Evolutionary conservation across 768 basidiomycete genomes (phyloP).

Genomic region (Tricholoma sp.): DNA sequence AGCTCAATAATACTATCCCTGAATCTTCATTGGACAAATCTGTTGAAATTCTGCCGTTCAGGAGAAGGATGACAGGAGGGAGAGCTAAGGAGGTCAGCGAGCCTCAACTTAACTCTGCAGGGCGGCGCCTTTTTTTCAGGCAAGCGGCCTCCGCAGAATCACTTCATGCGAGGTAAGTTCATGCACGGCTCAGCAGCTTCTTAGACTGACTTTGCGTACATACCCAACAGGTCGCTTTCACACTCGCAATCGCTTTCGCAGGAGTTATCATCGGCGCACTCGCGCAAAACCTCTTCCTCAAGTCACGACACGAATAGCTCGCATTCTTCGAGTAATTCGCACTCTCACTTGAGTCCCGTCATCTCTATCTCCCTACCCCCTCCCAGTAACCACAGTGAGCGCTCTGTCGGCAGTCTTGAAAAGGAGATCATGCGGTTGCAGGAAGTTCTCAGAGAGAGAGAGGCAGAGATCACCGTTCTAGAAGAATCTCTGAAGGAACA

Average conservation of each 20-base stretch:
- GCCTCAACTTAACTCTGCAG: conserved; percentile 41
- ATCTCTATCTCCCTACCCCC: conserved; percentile 47
- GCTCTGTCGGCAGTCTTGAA: conserved; percentile 82
- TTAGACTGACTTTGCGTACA: conserved; percentile 9
- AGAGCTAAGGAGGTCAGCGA: conserved; percentile 48
- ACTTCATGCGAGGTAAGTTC: conserved; percentile 73
- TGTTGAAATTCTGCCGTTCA: conserved; percentile 33
- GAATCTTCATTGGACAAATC: conserved; percentile 44
- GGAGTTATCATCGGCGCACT: conserved; percentile 87
- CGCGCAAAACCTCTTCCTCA: conserved; percentile 77
- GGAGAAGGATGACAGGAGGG: conserved; percentile 49
- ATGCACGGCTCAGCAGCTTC: conserved; percentile 5
- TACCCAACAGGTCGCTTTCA: conserved; percentile 70
- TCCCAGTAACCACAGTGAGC: conserved; percentile 41
- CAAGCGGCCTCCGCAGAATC: conserved; percentile 85
- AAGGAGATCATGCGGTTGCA: conserved; percentile 95
- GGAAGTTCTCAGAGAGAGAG: conserved; percentile 85
- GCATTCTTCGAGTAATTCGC: conserved; percentile 57
- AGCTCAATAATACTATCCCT: conserved; percentile 46
- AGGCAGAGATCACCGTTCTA: conserved; percentile 80
- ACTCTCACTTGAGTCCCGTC: conserved; percentile 40
- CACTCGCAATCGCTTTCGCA: conserved; percentile 96
- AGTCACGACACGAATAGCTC: conserved; percentile 67
- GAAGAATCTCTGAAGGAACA: conserved; percentile 50
- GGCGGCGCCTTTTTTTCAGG: conserved; percentile 78